These are phyloP conservation scores for Pezicula neosporulosa DNA, from an alignment of 2,329 filamentous ascomycete genomes.

Conservation along the genomic window DNA sequence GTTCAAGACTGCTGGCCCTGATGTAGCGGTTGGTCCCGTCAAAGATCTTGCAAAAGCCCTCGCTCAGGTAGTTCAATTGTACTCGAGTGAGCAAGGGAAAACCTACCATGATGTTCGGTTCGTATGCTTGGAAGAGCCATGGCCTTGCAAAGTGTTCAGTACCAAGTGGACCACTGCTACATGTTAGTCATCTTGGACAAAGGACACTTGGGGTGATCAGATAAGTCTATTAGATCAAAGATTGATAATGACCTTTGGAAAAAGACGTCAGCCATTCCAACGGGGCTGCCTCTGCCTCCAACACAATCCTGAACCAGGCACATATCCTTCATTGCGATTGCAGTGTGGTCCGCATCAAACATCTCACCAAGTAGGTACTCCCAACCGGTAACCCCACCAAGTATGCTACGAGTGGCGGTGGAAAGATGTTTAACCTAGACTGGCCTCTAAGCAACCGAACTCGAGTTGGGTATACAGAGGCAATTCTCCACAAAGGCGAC, in stretches of 20 bases:
- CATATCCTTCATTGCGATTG: conserved; percentile 30
- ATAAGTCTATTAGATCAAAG: background rate
- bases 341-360: conserved; percentile 30
- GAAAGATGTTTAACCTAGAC: background rate
- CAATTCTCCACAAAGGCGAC: too few species aligned
- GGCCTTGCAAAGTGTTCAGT: conserved; percentile 28
- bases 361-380: conserved; percentile 33
- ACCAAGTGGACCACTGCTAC: conserved; percentile 22
- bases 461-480: too few species aligned
- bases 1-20: background rate
- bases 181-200: background rate
- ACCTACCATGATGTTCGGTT: conserved; percentile 30
- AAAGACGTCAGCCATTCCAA: conserved; percentile 22
- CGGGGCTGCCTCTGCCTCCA: conserved; percentile 25
- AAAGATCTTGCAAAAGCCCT: too few species aligned
- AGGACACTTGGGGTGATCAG: too few species aligned
- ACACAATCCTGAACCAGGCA: conserved; percentile 30
- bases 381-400: conserved; percentile 28
- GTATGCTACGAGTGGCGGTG: conserved; percentile 10
- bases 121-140: conserved; percentile 32
- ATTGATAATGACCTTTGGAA: conserved; percentile 18
- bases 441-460: too few species aligned
- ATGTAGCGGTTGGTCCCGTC: too few species aligned
- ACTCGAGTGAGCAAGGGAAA: background rate
- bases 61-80: too few species aligned